Evolutionary conservation across 495 filamentous ascomycete genomes (phyloP), one percentile per base, ranked within the genome.

Genomic region (Talaromyces trachyspermus): DNA sequence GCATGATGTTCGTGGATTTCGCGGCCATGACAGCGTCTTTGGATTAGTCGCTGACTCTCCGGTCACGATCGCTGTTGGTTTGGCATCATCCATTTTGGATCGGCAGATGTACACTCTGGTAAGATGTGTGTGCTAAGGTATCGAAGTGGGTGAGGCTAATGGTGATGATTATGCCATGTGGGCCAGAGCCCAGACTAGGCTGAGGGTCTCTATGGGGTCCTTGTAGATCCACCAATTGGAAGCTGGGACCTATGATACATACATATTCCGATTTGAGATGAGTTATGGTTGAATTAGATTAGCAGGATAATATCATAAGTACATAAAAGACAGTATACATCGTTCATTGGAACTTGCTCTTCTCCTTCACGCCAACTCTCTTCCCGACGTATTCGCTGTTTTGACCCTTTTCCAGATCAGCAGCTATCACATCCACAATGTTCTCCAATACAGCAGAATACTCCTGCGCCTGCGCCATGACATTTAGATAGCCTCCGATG

Each of bases 371-470:
- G 2, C 60, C 63, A 9, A 69, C 60, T 40, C 49, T 61, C 30
- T 59, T 54, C 5, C 51, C 56, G 2, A 64, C 15, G 43, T 53
- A 64, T 29, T 48, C 29, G 15, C 53, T 56, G 11, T 57, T 42
- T 8, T 18, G 18, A n/a, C 49, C 54, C 14, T 50, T 41, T 20
- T 58, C 55, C 40, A 69, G 49, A 52, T 69, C 65, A 33, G 51
- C 52, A 8, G 65, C 64, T 27, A 69, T 58, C 18, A 67, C 58
- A 49, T 68, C 62, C 3, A 61, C 64, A 49, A 59, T 58, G 26
- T 60, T 53, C 33, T 69, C 65, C 14, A 61, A 51, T 2, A 44
- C 46, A 11, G 59, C 55, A 11, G 9, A 46, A 49, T 64, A 65
- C 3, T 38, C 44, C 10, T 33, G 7, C 7, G 32, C 35, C 41